Evolutionary conservation across 2,329 filamentous ascomycete species (phyloP), one percentile per base, ranked within the genome.

Genomic region (Pseudogymnoascus sp.): DNA sequence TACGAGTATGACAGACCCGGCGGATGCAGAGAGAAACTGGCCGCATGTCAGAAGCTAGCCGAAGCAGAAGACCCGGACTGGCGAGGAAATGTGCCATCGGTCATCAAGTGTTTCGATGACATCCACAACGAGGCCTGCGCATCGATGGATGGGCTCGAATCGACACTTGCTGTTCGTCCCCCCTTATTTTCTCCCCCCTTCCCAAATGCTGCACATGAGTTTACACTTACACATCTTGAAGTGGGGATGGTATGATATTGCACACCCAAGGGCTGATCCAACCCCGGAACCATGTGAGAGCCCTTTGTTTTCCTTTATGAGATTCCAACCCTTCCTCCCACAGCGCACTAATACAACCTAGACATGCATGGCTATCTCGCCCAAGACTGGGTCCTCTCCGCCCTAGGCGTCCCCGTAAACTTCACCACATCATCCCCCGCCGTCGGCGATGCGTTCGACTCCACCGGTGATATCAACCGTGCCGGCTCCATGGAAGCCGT

Each of bases 381-480:
- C 29, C 64, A 66, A 35, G 12, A 58, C 19, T 67, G 65, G 65
- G 67, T 89, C 1, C 82, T 84, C 65, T 71, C 81, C 19, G 81
- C 83, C 1, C 79, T 90, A 21, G 87, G 87, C 11, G 80, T 86
- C 1, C 81, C 82, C 6, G 72, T 87, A 60, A 87, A 87, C 71
- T 87, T 78, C 69, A 83, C 83, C 0, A 72, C 79, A 59, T 74
- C 73, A 19, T 84, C 79, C 69, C 67, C 69, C 19, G 74, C 76
- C 7, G 78, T 87, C 11, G 76, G 71, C 41, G 65, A 66, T 4
- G 80, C 76, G 11, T 85, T 85, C 66, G 70, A 72, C 3, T 69
- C 73, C 33, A 83, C 79, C 0, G 82, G 81, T 33, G 87, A 90
- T 72, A 85, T 84, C 66, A 81, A 86, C 60, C 87, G 85, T 68